Conservation (phyloP, 441 rosid genomes). For the Adansonia rubrostipa region DNA sequence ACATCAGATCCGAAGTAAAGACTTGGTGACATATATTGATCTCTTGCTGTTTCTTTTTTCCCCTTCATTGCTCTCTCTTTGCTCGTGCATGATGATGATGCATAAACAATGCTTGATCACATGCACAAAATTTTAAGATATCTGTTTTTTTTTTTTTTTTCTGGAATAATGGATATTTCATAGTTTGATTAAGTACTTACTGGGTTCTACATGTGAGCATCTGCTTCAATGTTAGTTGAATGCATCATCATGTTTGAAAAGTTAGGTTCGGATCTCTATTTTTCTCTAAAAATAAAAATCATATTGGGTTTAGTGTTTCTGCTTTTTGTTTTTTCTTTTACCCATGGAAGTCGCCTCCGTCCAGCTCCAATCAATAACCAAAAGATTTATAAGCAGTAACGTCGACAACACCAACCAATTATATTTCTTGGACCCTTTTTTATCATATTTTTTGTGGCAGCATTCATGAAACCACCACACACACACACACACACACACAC, state of each 20-base stretch:
- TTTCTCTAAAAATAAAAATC: not conserved
- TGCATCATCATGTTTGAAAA: not conserved
- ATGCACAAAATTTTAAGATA: not conserved
- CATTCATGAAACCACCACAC: no score
- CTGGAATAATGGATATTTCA: not conserved
- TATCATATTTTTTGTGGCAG: no score
- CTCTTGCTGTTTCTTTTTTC: not conserved
- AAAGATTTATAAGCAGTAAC: no score
- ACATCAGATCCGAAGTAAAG: slow-evolving; percentile 48
- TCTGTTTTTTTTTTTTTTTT: not conserved
- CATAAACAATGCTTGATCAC: not conserved
- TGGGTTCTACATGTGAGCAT: not conserved
- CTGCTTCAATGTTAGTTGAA: not conserved
- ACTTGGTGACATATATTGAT: not conserved
- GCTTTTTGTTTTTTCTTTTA: no score
- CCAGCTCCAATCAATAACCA: no score
- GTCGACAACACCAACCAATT: no score
- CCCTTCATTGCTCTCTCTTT: not conserved
- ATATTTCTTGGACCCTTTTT: no score
- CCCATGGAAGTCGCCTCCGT: no score
- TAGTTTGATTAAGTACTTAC: not conserved
- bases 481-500: no score
- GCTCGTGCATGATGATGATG: not conserved
- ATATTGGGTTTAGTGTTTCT: not conserved
- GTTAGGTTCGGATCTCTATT: not conserved